Base-by-base conservation (phyloP, 2,329 filamentous ascomycete species). In the Trichoderma sp. region DNA sequence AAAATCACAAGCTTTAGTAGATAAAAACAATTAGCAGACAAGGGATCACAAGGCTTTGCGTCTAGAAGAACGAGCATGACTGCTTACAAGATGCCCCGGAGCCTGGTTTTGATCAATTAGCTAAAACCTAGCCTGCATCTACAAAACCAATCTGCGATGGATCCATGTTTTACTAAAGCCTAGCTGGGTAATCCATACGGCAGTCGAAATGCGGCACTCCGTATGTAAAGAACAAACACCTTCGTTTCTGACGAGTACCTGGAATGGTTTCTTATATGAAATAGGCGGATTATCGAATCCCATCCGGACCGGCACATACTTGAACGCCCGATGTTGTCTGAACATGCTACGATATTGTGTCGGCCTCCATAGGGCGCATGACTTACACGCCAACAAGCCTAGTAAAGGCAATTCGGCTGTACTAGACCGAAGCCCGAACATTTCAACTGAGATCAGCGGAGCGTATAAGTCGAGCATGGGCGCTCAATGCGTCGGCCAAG, bases 331-430 rank as follows among this genome's bases (percentile, higher is more conserved):
- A 56, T 27, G 21, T 5, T 27, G 29, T 56, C 27, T 27, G 27
- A 16, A 14, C 8, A 29, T 31, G 16, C 31, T 31, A 55, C 33
- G 24, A 55, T 43, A 56, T 53, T 35, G 49, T 33, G 43, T 56
- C 61, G 49, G 61, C 33, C 19, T 24, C 10, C 14, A 27, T 5
- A 24, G 6, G 19, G 5, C 29, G 40, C 16, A 7, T 56, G 53
- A 29, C 8, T 16, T n/a, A 33, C 29, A n/a, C 0, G 43, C 19
- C 2, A 0, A n/a, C 24, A 29, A 19, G 11, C 21, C 19, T 13
- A 64, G 33, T 35, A 56, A 40, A 37, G 14, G 21, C 62, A 49
- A 35, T 27, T 57, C 62, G 53, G 53, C 62, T n/a, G n/a, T 14
- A 58, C 29, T 57, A 10, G 47, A 47, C 53, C 62, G 35, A 66